Base-by-base conservation (phyloP, 495 filamentous ascomycete genomes). In the Neurospora tetrasperma region DNA sequence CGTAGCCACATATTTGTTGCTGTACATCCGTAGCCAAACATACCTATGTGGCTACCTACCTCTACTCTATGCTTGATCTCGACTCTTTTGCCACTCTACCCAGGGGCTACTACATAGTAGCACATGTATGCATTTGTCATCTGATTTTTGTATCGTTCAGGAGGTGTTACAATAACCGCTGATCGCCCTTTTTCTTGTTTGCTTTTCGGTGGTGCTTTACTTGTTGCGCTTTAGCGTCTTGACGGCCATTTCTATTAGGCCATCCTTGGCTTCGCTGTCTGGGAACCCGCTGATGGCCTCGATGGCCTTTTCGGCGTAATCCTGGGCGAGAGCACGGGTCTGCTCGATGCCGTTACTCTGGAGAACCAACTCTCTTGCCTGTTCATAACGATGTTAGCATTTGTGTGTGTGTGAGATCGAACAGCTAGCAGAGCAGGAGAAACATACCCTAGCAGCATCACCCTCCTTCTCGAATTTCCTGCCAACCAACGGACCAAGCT, bases 181-280 rank as follows among this genome's bases (percentile, higher is more conserved):
- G 27, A 12, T 66, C 23, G 48, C 6, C 9, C 35, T 5, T 66
- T 18, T 62, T 31, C 3, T 31, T 0, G 10, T 54, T 54, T 4
- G 9, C 4, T 18, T 62, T 10, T 62, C 5, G 48, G 20, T 16
- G 48, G 11, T 16, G 54, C 27, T 73, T 80, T 87, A 99, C 79
- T 97, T 97, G 78, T 93, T 88, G 77, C 96, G 88, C 78, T 93
- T 91, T 84, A 97, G 87, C 3, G 94, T 93, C 84, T 97, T 97
- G 77, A 90, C 88, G 75, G 94, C 95, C 91, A 98, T 97, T 74
- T 97, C 93, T 75, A 96, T 86, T 70, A 99, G 84, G 9, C 94
- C 95, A 31, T 90, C 85, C 83, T 97, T 97, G 46, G 96, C 96
- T 73, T 98, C 96, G 77, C 93, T 93, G 70, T 94, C 91, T 18